Evolutionary conservation across 2,329 filamentous ascomycete genomes (phyloP).

Genomic region (Endoconidiophora polonica): DNA sequence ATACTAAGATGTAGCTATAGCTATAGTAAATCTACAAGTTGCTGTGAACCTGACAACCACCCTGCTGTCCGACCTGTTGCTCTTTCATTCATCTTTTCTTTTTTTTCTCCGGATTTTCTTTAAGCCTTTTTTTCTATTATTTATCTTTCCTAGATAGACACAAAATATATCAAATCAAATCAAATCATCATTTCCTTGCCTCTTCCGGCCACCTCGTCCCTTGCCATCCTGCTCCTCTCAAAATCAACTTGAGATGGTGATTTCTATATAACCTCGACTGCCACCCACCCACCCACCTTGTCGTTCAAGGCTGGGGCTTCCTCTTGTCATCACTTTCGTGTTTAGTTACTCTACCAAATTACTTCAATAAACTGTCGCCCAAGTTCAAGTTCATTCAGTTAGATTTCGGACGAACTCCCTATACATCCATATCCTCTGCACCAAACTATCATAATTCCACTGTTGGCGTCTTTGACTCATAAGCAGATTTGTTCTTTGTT

Average conservation of each 20-base stretch:
- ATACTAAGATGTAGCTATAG: too few relatives aligned
- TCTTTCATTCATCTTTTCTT: conserved; percentile 15
- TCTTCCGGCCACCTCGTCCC: background rate
- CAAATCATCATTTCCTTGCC: background rate
- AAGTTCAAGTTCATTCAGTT: background rate
- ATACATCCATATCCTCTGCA: too few relatives aligned
- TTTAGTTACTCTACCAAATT: background rate
- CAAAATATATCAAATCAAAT: too few relatives aligned
- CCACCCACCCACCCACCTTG: background rate
- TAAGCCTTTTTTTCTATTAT: background rate
- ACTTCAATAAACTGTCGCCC: background rate
- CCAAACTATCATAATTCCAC: too few relatives aligned
- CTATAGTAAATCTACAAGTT: background rate
- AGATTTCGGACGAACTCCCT: too few relatives aligned
- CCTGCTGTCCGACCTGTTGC: background rate
- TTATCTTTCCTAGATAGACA: background rate
- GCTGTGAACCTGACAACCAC: too few relatives aligned
- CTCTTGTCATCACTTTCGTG: background rate
- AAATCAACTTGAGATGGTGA: too few relatives aligned
- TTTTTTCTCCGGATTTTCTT: background rate
- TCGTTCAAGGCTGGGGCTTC: background rate
- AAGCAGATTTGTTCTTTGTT: too few relatives aligned
- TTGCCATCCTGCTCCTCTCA: too few relatives aligned
- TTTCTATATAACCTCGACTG: background rate
- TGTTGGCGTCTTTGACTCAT: too few relatives aligned